These are phyloP conservation scores for Rhizopogon sp. DNA, from an alignment of 768 basidiomycete species.

Conservation along the genomic window DNA sequence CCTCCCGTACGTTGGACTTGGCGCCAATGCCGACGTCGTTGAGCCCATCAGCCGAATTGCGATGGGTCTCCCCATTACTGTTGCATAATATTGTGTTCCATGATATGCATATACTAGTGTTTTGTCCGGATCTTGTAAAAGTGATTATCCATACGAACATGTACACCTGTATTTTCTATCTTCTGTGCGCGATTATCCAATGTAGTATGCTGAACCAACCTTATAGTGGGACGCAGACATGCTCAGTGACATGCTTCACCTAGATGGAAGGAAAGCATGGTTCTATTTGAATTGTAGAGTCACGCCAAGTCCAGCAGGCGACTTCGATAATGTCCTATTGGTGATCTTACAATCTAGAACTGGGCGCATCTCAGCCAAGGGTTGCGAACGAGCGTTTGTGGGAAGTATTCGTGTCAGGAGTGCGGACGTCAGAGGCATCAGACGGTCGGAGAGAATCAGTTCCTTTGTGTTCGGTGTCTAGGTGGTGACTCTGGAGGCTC, in stretches of 20 bases:
- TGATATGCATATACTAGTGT: neutral
- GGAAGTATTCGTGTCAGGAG: neutral
- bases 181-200: neutral
- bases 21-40: constrained; percentile 33
- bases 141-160: neutral
- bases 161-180: neutral
- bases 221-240: no score
- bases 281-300: constrained; percentile 11
- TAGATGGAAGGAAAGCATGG: neutral
- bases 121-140: neutral
- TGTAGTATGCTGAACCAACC: neutral
- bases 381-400: neutral
- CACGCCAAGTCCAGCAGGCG: constrained; percentile 19
- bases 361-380: neutral
- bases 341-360: constrained; percentile 8
- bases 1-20: constrained; percentile 33
- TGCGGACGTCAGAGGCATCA: neutral
- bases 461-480: no score
- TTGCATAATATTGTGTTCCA: neutral
- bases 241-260: neutral
- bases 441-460: constrained; percentile 1
- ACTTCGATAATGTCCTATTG: constrained; percentile 1
- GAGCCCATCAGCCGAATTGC: constrained; percentile 30
- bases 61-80: constrained; percentile 36
- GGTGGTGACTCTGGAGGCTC: neutral